Evolutionary conservation across 2,329 filamentous ascomycete species (phyloP), one percentile per base, ranked within the genome.

Genomic region (Diaporthe vexans): DNA sequence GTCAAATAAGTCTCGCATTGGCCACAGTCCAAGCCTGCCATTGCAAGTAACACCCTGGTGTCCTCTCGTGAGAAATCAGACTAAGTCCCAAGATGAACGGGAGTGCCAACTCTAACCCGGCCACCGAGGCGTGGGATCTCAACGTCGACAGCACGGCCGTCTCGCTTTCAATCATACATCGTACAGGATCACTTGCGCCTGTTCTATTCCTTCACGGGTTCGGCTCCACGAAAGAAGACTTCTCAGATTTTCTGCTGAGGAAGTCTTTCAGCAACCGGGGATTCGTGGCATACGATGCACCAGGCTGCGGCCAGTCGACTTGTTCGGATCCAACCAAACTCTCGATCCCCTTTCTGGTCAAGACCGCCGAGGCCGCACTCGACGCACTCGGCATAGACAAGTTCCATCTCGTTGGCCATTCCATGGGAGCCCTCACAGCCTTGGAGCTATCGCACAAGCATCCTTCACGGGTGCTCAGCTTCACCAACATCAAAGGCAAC

Each of bases 401-500:
- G 21, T 58, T 58, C 29, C 56, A 58, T 29, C 56, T 58, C 33
- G 56, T 58, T 24, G 56, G 56, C 11, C 56, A 58, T 24, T 58
- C 56, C 2, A 58, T 58, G 56, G 56, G 56, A 40, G 56, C 56
- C 6, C 21, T 58, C 33, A 58, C 56, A 1, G 56, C 57, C 33
- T 33, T 59, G 35, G 57, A 59, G 6, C 57, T 59, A 24, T 59
- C 57, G 5, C 33, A 59, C 21, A 59, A 59, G n/a, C 33, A 59
- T 40, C 33, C 33, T 4, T 4, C 8, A 3, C 57, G 57, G 21
- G 57, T 40, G 9, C 11, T 59, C 7, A 59, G 57, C 57, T 59
- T 59, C 57, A 59, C 57, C 57, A 59, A 59, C 33, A 59, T 59
- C 11, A 59, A 59, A 40, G 57, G 57, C 57, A 59, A 59, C 35